These are phyloP conservation scores for Croton setiger DNA, from an alignment of 441 rosid species.

Conservation along the genomic window DNA sequence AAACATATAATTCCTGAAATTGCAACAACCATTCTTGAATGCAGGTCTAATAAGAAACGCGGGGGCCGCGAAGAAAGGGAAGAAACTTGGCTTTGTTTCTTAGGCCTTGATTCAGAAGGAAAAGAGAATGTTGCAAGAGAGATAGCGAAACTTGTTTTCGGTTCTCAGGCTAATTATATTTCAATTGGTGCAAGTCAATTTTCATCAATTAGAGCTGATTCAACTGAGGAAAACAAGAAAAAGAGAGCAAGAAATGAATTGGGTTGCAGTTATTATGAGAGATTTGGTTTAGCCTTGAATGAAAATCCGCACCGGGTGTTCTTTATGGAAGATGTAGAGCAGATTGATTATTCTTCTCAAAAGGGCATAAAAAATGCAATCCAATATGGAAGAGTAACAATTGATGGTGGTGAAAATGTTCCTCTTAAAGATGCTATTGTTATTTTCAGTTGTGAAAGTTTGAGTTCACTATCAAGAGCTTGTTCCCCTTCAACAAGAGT, in stretches of 20 bases:
- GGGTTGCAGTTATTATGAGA: slow-evolving; percentile 34
- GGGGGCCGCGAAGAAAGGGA: slow-evolving; percentile 28
- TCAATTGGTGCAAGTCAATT: slow-evolving; percentile 38
- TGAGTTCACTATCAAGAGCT: slow-evolving; percentile 28
- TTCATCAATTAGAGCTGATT: slow-evolving; percentile 28
- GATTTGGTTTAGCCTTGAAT: slow-evolving; percentile 52
- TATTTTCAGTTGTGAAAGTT: slow-evolving; percentile 48
- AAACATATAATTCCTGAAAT: slow-evolving; percentile 43
- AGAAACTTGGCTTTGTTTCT: slow-evolving; percentile 60
- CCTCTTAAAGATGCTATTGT: slow-evolving; percentile 59
- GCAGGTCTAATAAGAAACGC: slow-evolving; percentile 41
- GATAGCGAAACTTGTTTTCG: slow-evolving; percentile 51
- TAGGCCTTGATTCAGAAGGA: slow-evolving; percentile 43
- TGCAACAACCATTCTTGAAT: slow-evolving; percentile 44
- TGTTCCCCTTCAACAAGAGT: slow-evolving; percentile 28
- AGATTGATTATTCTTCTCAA: slow-evolving; percentile 30
- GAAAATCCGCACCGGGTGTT: slow-evolving; percentile 70
- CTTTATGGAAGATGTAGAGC: slow-evolving; percentile 54
- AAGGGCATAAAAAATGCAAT: slow-evolving; percentile 43
- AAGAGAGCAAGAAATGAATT: slow-evolving; percentile 42
- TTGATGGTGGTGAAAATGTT: slow-evolving; percentile 46
- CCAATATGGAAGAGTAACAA: slow-evolving; percentile 35
- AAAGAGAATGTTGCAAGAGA: slow-evolving; percentile 55
- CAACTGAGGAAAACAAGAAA: slow-evolving; percentile 28
- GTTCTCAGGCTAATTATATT: slow-evolving; percentile 44